Evolutionary conservation across 371 early-diverging fungal genomes (phyloP).

Genomic region (Haplosporangium sp.): DNA sequence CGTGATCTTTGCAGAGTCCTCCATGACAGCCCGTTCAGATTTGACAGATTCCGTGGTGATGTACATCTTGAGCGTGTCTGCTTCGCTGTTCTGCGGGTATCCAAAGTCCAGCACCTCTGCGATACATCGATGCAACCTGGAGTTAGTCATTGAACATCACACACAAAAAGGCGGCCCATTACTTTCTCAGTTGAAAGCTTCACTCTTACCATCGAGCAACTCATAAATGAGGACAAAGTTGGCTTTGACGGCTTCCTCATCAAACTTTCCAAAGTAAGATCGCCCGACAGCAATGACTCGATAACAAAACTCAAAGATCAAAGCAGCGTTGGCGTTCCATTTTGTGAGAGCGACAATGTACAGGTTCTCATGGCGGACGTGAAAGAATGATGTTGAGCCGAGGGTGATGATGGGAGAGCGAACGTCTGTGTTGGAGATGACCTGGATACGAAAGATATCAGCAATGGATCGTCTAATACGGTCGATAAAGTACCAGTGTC

Average conservation of each 20-base stretch:
- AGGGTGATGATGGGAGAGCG: slow-evolving; percentile 93
- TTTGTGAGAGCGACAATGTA: slow-evolving; percentile 89
- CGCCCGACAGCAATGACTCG: slow-evolving; percentile 80
- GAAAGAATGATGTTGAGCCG: slow-evolving; percentile 88
- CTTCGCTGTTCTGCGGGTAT: slow-evolving; percentile 91
- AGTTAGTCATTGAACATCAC: not conserved
- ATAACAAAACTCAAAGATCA: slow-evolving; percentile 89
- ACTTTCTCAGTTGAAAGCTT: not conserved
- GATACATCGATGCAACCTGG: not conserved
- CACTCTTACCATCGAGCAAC: slow-evolving; percentile 82
- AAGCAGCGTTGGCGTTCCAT: slow-evolving; percentile 85
- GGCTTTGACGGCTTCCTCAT: slow-evolving; percentile 90
- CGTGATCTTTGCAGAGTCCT: slow-evolving; percentile 84
- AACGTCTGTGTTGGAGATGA: slow-evolving; percentile 90
- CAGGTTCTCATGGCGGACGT: slow-evolving; percentile 90
- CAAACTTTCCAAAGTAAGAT: slow-evolving; percentile 89
- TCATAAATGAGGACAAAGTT: slow-evolving; percentile 94
- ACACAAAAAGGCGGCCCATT: no score
- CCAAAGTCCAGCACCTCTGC: slow-evolving; percentile 93
- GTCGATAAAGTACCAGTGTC: no score
- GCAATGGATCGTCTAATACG: slow-evolving; percentile 88
- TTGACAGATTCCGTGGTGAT: slow-evolving; percentile 90
- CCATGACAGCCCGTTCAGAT: slow-evolving; percentile 76
- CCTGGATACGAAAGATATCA: slow-evolving; percentile 96
- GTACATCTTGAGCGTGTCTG: slow-evolving; percentile 89